These are phyloP conservation scores for Paecilomyces dactylethromorphus DNA, from an alignment of 2,329 filamentous ascomycete species.

Conservation along the genomic window DNA sequence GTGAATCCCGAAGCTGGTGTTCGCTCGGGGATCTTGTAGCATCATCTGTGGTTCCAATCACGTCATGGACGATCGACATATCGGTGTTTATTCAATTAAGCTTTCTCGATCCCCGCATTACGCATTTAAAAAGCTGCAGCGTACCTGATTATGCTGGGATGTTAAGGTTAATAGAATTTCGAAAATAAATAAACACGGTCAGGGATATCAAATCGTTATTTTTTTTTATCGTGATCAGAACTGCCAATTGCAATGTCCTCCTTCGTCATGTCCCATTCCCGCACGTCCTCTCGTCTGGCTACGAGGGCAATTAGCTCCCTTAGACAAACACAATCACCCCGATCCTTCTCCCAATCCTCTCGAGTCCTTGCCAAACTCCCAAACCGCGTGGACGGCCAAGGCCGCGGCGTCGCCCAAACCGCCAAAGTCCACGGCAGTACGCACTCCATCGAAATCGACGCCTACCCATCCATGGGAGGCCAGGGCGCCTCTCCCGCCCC, in stretches of 20 bases:
- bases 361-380: slow-evolving; percentile 7
- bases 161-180: background rate
- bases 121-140: background rate
- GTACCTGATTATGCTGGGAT: background rate
- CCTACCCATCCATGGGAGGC: slow-evolving; percentile 22
- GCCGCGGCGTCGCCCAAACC: slow-evolving; percentile 15
- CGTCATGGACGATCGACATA: background rate
- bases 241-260: background rate
- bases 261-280: background rate
- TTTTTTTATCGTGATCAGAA: background rate
- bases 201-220: background rate
- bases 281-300: background rate
- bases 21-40: background rate
- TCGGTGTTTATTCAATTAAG: background rate
- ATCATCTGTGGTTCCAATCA: background rate
- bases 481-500: slow-evolving; percentile 20
- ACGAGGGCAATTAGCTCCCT: background rate
- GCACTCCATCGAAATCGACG: slow-evolving; percentile 19
- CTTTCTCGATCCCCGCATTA: background rate
- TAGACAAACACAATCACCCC: background rate
- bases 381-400: slow-evolving; percentile 14
- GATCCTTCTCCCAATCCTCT: background rate
- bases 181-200: background rate
- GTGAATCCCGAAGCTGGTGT: no score
- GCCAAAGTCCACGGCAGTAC: slow-evolving; percentile 17